These are phyloP conservation scores for Leccinum aurantiacum DNA, from an alignment of 768 basidiomycete species.

Conservation along the genomic window DNA sequence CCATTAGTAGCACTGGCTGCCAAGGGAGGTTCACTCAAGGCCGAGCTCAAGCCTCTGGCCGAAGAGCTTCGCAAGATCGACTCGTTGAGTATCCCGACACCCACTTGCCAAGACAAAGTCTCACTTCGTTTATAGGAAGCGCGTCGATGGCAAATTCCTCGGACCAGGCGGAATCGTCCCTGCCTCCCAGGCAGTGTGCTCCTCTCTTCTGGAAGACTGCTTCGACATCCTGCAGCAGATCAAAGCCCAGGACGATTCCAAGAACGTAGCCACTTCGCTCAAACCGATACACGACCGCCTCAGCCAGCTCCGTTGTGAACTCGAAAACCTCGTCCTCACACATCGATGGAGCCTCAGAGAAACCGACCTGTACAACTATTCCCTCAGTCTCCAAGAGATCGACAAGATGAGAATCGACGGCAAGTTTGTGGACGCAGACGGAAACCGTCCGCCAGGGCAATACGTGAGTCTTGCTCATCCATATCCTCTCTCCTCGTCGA, in stretches of 20 bases:
- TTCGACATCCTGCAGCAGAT: slow-evolving; percentile 97
- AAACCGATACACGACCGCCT: slow-evolving; percentile 94
- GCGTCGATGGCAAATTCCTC: slow-evolving; percentile 94
- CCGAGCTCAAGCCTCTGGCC: slow-evolving; percentile 84
- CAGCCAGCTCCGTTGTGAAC: slow-evolving; percentile 77
- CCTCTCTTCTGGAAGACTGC: slow-evolving; percentile 92
- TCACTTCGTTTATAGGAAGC: slow-evolving; percentile 52
- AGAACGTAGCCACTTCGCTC: slow-evolving; percentile 82
- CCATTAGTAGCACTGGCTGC: slow-evolving; percentile 87
- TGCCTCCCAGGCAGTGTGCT: slow-evolving; percentile 86
- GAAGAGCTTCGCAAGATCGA: slow-evolving; percentile 96
- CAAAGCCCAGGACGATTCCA: slow-evolving; percentile 87
- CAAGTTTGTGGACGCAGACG: slow-evolving; percentile 94
- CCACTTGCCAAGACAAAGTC: slow-evolving; percentile 20
- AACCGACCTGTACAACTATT: slow-evolving; percentile 92
- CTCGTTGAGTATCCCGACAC: slow-evolving; percentile 68
- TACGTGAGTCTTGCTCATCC: slow-evolving; percentile 57
- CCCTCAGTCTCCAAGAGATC: slow-evolving; percentile 89
- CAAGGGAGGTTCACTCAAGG: slow-evolving; percentile 80
- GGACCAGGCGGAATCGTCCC: slow-evolving; percentile 90
- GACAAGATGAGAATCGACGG: slow-evolving; percentile 97
- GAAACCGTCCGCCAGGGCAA: slow-evolving; percentile 90
- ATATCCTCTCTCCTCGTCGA: not conserved
- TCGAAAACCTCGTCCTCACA: slow-evolving; percentile 90
- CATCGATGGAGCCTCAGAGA: slow-evolving; percentile 97